A percentile compares a stretch with the other conserved stretches of the same genome.
Conservation (phyloP, 768 basidiomycete species). For the Leccinum rimulosum region DNA sequence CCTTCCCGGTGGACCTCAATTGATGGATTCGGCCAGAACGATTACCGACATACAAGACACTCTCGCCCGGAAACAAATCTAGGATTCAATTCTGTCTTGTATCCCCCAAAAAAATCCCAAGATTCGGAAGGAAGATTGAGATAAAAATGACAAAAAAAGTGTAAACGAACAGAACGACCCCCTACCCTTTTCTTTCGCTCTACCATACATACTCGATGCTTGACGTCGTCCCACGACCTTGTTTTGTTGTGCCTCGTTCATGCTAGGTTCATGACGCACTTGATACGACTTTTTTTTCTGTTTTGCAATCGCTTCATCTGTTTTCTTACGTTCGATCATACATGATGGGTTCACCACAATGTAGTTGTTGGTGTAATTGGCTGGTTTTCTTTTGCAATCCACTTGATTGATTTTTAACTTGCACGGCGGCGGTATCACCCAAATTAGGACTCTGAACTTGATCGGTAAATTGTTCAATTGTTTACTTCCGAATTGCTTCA, state of each 20-base stretch:
- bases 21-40: constrained; percentile 64
- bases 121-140: background rate
- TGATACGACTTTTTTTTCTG: constrained; percentile 12
- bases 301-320: constrained; percentile 8
- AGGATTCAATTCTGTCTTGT: constrained; percentile 1
- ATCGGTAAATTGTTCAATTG: no score
- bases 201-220: constrained; percentile 1
- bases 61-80: constrained; percentile 45
- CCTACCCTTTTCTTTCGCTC: background rate
- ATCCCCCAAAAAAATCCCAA: background rate
- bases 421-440: background rate
- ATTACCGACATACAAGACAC: constrained; percentile 76
- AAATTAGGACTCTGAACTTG: no score
- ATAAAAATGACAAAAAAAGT: background rate
- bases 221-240: background rate
- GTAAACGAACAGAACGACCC: background rate
- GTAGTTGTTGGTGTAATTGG: constrained; percentile 24
- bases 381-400: constrained; percentile 12
- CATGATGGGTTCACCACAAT: constrained; percentile 13
- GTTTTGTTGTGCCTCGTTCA: constrained; percentile 8
- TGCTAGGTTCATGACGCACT: constrained; percentile 27
- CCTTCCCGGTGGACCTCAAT: constrained; percentile 67
- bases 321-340: background rate
- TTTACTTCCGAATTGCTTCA: no score
- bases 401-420: background rate